Evolutionary conservation across 1,284 basidiomycete genomes (phyloP).

Genomic region (Xerocomus nothofagi): DNA sequence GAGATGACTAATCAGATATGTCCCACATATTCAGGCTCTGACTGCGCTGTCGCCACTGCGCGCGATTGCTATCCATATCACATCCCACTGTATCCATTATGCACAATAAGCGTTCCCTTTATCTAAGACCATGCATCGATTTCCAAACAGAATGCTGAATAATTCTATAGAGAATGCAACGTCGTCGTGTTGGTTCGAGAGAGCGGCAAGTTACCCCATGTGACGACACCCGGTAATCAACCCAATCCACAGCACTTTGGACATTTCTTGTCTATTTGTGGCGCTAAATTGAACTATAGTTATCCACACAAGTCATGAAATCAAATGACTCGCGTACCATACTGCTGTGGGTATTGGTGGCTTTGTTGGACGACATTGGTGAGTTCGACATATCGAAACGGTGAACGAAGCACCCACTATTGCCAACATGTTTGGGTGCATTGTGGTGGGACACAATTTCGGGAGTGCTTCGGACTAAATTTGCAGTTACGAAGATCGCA

Average conservation of each 20-base stretch:
- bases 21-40: constrained; percentile 2
- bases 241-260: constrained; percentile 29
- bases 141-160: constrained; percentile 10
- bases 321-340: constrained; percentile 42
- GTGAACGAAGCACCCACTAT: constrained; percentile 50
- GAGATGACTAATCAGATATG: constrained; percentile 55
- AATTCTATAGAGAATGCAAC: constrained; percentile 9
- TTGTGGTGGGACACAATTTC: constrained; percentile 46
- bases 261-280: constrained; percentile 36
- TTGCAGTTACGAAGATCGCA: constrained; percentile 61
- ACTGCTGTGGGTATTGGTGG: constrained; percentile 67
- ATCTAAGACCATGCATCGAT: constrained; percentile 11
- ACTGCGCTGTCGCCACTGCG: not conserved
- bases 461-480: constrained; percentile 62
- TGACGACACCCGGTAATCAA: constrained; percentile 12
- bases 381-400: constrained; percentile 3
- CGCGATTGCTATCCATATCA: constrained; percentile 3
- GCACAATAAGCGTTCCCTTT: constrained; percentile 11
- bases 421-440: constrained; percentile 68
- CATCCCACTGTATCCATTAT: constrained; percentile 4
- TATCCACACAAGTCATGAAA: constrained; percentile 49
- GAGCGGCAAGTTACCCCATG: constrained; percentile 5
- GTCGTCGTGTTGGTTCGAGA: constrained; percentile 5
- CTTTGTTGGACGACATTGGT: constrained; percentile 36
- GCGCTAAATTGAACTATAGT: constrained; percentile 41